phyloP scores from a whole-genome alignment of 2,329 filamentous ascomycete species.

The Zasmidium cellare region DNA sequence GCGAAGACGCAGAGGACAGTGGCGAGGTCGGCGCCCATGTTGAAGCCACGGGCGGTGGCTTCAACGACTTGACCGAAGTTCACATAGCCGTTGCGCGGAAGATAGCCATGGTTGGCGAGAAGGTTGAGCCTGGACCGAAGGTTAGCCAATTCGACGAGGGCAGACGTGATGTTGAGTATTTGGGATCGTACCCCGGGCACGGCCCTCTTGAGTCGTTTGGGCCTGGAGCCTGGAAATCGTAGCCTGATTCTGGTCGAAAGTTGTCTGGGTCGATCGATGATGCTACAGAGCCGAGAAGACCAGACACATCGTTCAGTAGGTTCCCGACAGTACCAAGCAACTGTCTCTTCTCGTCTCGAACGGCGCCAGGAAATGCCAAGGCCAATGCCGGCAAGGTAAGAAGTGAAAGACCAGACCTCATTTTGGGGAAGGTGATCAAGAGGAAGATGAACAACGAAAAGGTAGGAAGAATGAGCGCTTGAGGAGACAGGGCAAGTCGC shows the following conservation, averaged over 20 bases:
- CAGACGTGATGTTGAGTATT: too few relatives aligned
- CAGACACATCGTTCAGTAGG: conserved; percentile 16
- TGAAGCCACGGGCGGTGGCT: conserved; percentile 32
- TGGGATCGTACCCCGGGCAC: conserved; percentile 33
- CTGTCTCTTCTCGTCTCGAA: conserved; percentile 9
- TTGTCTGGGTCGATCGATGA: conserved; percentile 26
- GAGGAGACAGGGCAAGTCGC: too few relatives aligned
- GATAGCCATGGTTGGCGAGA: conserved; percentile 23
- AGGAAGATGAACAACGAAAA: not conserved
- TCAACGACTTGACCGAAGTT: conserved; percentile 36
- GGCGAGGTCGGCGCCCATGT: conserved; percentile 33
- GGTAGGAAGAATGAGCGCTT: too few relatives aligned
- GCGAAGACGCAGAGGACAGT: conserved; percentile 38
- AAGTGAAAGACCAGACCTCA: conserved; percentile 1
- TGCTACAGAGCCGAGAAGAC: conserved; percentile 26
- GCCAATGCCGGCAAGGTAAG: conserved; percentile 14
- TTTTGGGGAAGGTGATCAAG: conserved; percentile 1
- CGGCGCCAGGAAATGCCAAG: conserved; percentile 10
- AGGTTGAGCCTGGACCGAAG: not conserved
- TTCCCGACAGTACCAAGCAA: conserved; percentile 5
- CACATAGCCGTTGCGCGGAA: conserved; percentile 42
- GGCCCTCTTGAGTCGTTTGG: conserved; percentile 35
- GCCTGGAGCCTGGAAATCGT: conserved; percentile 24
- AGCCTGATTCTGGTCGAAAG: conserved; percentile 30
- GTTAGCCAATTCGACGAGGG: too few relatives aligned